A percentile compares a stretch with the other conserved stretches of the same genome.
Conservation (phyloP, 192 early-diverging fungal genomes). For the Ambispora gerdemannii region DNA sequence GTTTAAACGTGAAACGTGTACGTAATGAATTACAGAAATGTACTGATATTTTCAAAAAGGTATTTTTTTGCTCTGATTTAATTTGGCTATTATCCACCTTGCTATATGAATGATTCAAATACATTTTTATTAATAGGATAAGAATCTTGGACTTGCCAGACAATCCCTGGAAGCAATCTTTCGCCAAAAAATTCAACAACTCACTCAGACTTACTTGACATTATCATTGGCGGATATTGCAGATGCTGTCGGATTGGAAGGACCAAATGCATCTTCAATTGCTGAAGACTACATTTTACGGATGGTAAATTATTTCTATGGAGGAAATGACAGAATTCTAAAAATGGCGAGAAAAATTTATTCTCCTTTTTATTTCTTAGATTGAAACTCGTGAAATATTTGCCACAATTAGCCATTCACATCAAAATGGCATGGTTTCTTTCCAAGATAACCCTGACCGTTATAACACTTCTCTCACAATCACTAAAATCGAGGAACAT, state of each 20-base stretch:
- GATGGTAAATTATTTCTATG: too few relatives aligned
- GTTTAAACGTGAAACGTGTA: constrained; percentile 41
- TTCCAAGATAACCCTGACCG: constrained; percentile 64
- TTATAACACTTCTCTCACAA: constrained; percentile 42
- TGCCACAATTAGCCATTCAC: constrained; percentile 47
- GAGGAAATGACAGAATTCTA: too few relatives aligned
- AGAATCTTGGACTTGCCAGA: constrained; percentile 63
- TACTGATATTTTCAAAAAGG: constrained; percentile 36
- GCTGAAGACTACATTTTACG: constrained; percentile 54
- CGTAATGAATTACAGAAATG: constrained; percentile 44
- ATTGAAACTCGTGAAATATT: constrained; percentile 50
- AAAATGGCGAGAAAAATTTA: too few relatives aligned
- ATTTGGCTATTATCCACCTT: not conserved
- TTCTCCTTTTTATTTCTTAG: too few relatives aligned
- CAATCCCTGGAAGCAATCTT: constrained; percentile 45
- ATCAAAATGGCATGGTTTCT: constrained; percentile 60
- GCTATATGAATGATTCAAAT: not conserved
- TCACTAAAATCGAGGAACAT: constrained; percentile 45
- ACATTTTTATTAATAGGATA: constrained; percentile 37
- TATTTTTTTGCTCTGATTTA: constrained; percentile 4
- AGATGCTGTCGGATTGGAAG: constrained; percentile 47
- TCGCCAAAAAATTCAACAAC: constrained; percentile 60
- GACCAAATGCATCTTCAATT: constrained; percentile 36
- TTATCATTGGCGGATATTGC: constrained; percentile 71
- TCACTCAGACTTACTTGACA: constrained; percentile 77